Evolutionary conservation across 2,329 filamentous ascomycete species (phyloP).

Genomic region (Alternaria rosae): DNA sequence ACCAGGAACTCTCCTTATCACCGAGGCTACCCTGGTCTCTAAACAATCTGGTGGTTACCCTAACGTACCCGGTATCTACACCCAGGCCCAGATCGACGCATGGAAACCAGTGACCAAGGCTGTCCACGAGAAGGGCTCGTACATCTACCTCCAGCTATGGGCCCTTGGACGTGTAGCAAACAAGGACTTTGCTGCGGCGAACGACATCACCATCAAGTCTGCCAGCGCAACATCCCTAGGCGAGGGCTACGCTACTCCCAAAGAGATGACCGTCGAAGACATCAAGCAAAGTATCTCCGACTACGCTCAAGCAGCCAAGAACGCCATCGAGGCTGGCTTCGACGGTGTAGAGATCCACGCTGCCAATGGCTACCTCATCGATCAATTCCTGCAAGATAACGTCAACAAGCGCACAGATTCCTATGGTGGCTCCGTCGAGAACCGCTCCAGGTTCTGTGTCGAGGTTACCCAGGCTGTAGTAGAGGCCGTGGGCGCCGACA

Average conservation of each 20-base stretch:
- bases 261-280: slow-evolving; percentile 50
- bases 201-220: slow-evolving; percentile 45
- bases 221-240: slow-evolving; percentile 40
- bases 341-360: slow-evolving; percentile 67
- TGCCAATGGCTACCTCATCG: slow-evolving; percentile 72
- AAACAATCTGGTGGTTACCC: slow-evolving; percentile 56
- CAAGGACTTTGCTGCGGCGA: slow-evolving; percentile 44
- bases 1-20: slow-evolving; percentile 65
- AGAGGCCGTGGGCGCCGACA: slow-evolving; percentile 63
- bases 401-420: slow-evolving; percentile 62
- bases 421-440: slow-evolving; percentile 59
- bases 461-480: slow-evolving; percentile 62
- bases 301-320: slow-evolving; percentile 55
- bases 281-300: slow-evolving; percentile 49
- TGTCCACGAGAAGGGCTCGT: slow-evolving; percentile 68
- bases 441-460: slow-evolving; percentile 61
- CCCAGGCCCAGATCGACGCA: slow-evolving; percentile 54
- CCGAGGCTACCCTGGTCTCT: slow-evolving; percentile 64
- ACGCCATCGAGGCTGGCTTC: slow-evolving; percentile 61
- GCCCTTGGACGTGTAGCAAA: slow-evolving; percentile 64
- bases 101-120: slow-evolving; percentile 69
- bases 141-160: slow-evolving; percentile 70
- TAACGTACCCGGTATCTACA: slow-evolving; percentile 67
- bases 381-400: slow-evolving; percentile 69
- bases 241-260: slow-evolving; percentile 55